phyloP scores from a whole-genome alignment of 2,329 filamentous ascomycete genomes.

The Colletotrichum somersetense region DNA sequence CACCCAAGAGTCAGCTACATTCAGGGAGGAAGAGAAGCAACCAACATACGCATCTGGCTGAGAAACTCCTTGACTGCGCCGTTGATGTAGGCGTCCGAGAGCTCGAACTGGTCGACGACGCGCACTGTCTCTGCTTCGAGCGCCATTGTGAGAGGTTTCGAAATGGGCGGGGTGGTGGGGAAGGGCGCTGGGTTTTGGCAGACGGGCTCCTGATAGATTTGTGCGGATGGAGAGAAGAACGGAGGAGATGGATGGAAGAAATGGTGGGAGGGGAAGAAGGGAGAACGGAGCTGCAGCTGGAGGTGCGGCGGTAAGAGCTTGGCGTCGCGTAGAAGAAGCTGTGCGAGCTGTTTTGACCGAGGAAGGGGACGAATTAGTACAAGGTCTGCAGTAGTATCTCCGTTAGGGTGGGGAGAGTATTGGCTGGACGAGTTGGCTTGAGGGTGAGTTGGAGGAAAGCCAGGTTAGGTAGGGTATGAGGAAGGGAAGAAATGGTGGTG shows the following conservation, averaged over 20 bases:
- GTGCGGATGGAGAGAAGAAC: conserved; percentile 59
- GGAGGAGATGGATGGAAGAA: conserved; percentile 48
- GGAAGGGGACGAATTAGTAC: conserved; percentile 41
- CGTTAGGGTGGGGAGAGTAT: conserved; percentile 44
- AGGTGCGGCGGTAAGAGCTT: conserved; percentile 51
- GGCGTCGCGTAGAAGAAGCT: conserved; percentile 65
- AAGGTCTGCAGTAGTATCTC: conserved; percentile 38
- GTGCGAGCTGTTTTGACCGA: conserved; percentile 58
- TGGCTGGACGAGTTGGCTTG: background rate
- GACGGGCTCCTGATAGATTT: conserved; percentile 58
- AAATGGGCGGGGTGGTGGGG: conserved; percentile 65
- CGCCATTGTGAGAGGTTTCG: conserved; percentile 70
- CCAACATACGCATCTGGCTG: conserved; percentile 77
- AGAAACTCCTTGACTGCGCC: conserved; percentile 88
- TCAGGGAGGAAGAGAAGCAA: conserved; percentile 2
- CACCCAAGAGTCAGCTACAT: conserved; percentile 17
- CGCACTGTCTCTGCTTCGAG: conserved; percentile 79
- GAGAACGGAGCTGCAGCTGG: conserved; percentile 48
- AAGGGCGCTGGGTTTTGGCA: conserved; percentile 70
- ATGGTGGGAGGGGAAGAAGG: conserved; percentile 43
- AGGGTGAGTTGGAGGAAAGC: background rate
- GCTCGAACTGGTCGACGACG: conserved; percentile 88
- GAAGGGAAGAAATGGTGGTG: background rate
- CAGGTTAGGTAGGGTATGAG: background rate
- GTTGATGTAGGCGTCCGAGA: conserved; percentile 81